Base-by-base conservation (phyloP, 2,329 filamentous ascomycete species). In the Aspergillus felis region DNA sequence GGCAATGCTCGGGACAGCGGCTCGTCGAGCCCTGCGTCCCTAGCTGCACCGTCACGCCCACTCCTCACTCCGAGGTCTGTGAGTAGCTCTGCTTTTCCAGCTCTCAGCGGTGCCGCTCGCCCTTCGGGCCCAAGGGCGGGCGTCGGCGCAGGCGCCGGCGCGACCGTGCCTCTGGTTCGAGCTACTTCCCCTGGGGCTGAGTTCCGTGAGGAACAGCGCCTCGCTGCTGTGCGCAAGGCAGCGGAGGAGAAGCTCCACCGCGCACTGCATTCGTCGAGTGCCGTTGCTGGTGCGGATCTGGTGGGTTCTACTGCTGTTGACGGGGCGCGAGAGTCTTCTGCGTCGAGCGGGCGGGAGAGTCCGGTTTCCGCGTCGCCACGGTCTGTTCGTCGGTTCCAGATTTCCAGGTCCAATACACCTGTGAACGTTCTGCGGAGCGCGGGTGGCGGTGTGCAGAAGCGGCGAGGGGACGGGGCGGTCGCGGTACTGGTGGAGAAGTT, bases 151-250 rank as follows among this genome's bases (percentile, higher is more conserved):
- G 27, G 27, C 47, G 55, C 61, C 17, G 60, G 58, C 10, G 65
- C 53, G 24, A 68, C 66, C 24, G 70, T 78, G n/a, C 77, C 77
- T 8, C 44, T 68, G 51, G 73, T 79, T 17, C 69, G 76, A 49
- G 68, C 74, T 42, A 78, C 76, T 3, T 74, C 74, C 4, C 76
- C 76, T 2, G 75, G 75, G 5, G 75, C 74, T 6, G 74, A 76
- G 56, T 64, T 77, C 38, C 68, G 71, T 49, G 73, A 76, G 53
- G 68, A 69, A 35, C 67, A 68, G 54, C 67, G 67, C 10, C 47
- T 67, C 7, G 67, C 68, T 10, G 65, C 66, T 24, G 67, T 58
- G 14, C 62, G 66, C 29, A 72, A 64, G 56, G 66, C 73, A 24
- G 58, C 63, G 1, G 66, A 70, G 44, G 72, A 74, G 51, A 71